Evolutionary conservation across 148 eudicot genomes (phyloP), one percentile per base, ranked within the genome.

Genomic region (Silene conica): DNA sequence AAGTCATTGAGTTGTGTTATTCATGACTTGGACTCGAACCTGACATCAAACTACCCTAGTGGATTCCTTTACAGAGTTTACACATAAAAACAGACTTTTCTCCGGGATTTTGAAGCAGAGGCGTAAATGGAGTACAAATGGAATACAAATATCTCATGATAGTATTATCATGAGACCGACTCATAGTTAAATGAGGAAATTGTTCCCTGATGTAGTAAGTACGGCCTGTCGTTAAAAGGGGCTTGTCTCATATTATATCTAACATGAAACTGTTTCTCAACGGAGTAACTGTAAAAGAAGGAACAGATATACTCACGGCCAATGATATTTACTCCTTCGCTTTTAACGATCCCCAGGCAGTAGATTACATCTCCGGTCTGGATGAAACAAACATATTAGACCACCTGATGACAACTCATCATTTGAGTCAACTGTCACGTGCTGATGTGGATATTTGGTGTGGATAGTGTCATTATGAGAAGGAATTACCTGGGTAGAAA

Each of bases 331-430:
- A 93, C 72, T 74, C 89, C 87, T 23, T 69, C 88, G 71, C 92
- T 90, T 85, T 82, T 89, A 79, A 88, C 77, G 25, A 93, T 70
- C 62, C 86, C 97, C 85, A 93, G 76, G 82, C 98, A 93, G 61
- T 84, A 91, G 3, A 84, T 57, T 63, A 34, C 19, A 59, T 41
- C 23, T 82, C 78, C 79, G 73, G 74, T 80, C 97, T 80, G 83
- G 50, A 76, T 55, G 55, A 73, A 45, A 73, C 11, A 68, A 38
- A 16, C 4, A 6, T 14, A 19, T 58, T 58, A 58, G 62, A 20
- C 62, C 23, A 59, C 4, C 16, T 50, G 16, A 10, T 22, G 63
- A 20, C 14, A 12, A 20, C 14, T 20, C 25, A 9, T 59, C 63
- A 59, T 20, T 1, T 59, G 4, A 21, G 5, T 22, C 63, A 59